phyloP scores from a whole-genome alignment of 73 alveolate species.

The Uronychia setigera region DNA sequence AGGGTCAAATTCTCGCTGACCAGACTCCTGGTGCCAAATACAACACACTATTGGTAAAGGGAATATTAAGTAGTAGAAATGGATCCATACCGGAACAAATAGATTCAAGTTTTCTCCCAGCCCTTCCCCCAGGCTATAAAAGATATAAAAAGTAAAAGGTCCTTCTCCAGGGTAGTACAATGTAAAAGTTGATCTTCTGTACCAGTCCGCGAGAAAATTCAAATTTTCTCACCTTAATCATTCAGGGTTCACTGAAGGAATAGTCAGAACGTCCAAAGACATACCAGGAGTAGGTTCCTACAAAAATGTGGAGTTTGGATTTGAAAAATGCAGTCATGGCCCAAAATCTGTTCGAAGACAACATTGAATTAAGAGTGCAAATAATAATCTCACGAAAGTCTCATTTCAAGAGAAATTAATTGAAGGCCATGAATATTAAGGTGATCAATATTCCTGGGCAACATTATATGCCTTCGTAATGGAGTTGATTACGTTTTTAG shows the following conservation, averaged over 20 bases:
- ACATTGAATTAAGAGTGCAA: too few relatives aligned
- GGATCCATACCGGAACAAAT: background rate
- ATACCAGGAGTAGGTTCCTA: background rate
- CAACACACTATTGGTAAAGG: background rate
- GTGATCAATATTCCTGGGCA: background rate
- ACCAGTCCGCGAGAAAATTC: background rate
- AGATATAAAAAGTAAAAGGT: background rate
- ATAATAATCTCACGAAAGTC: too few relatives aligned
- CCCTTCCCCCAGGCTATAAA: background rate
- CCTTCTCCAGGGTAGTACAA: background rate
- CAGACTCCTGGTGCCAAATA: constrained; percentile 1
- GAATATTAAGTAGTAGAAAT: background rate
- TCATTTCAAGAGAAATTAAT: background rate
- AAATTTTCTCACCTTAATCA: background rate
- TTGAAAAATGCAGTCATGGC: background rate
- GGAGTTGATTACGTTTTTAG: constrained; percentile 40
- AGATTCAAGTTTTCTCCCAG: background rate
- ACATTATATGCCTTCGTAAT: constrained; percentile 18
- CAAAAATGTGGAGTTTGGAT: background rate
- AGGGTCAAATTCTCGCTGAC: background rate
- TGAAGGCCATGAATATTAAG: background rate
- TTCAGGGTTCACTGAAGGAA: background rate
- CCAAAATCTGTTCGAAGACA: too few relatives aligned
- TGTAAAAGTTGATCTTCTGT: background rate
- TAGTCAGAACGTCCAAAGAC: background rate